These are phyloP conservation scores for Saraca asoca DNA, from an alignment of 331 rosid genomes.

Conservation along the genomic window DNA sequence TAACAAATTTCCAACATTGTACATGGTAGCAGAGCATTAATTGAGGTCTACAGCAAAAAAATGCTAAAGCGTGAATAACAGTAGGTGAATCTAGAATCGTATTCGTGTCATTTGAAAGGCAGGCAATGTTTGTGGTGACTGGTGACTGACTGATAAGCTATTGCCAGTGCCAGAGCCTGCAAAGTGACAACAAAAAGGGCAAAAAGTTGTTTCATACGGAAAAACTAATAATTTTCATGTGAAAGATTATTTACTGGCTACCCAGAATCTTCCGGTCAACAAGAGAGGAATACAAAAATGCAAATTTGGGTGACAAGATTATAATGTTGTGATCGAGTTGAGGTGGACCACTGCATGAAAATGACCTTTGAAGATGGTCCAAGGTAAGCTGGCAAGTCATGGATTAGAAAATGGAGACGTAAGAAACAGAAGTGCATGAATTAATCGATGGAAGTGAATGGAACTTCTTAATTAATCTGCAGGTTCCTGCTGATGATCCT, in stretches of 20 bases:
- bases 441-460: too few species aligned
- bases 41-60: not conserved
- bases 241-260: not conserved
- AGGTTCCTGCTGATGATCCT: too few species aligned
- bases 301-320: too few species aligned
- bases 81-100: conserved; percentile 32
- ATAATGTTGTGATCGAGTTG: too few species aligned
- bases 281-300: too few species aligned
- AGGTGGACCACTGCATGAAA: too few species aligned
- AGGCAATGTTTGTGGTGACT: conserved; percentile 69
- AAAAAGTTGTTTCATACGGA: not conserved
- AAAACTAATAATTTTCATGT: conserved; percentile 1
- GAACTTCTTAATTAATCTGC: too few species aligned
- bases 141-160: conserved; percentile 69
- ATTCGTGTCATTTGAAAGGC: conserved; percentile 54
- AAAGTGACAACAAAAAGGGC: not conserved
- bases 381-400: too few species aligned
- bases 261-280: not conserved
- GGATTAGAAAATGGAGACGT: too few species aligned
- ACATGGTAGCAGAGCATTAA: not conserved
- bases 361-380: too few species aligned
- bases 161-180: conserved; percentile 74
- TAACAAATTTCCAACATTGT: too few species aligned
- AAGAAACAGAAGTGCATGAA: too few species aligned
- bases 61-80: conserved; percentile 6